Conservation (phyloP, 345 rosid species). For the Fremontodendron californicum region DNA sequence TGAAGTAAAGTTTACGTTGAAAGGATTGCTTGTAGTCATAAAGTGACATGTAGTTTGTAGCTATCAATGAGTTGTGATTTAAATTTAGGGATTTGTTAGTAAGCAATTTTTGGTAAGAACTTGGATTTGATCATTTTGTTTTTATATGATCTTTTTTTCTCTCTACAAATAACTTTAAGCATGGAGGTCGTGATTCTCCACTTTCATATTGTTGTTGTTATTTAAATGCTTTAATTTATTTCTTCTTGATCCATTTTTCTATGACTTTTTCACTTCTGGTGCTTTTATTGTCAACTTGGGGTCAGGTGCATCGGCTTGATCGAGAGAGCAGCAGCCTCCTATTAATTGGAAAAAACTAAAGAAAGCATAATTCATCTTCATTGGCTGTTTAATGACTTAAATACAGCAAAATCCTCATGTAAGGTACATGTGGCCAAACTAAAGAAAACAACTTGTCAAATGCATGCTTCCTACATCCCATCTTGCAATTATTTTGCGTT, state of each 20-base stretch:
- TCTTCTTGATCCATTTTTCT: not conserved
- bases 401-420: conserved; percentile 43
- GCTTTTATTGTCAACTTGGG: conserved; percentile 14
- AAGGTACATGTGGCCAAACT: conserved; percentile 41
- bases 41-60: not conserved
- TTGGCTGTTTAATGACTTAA: conserved; percentile 57
- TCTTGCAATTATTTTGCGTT: not conserved
- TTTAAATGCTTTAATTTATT: not conserved
- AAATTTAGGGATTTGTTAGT: not conserved
- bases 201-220: not conserved
- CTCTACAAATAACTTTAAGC: not conserved
- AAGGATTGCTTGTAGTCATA: not conserved
- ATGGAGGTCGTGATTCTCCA: not conserved
- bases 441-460: not conserved
- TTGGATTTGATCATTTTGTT: not conserved
- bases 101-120: not conserved
- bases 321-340: conserved; percentile 88
- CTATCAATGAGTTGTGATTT: not conserved
- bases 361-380: conserved; percentile 68
- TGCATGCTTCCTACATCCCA: not conserved
- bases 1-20: not conserved
- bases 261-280: not conserved
- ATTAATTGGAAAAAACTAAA: conserved; percentile 72
- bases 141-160: not conserved
- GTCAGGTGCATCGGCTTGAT: conserved; percentile 89